Base-by-base conservation (phyloP, 495 filamentous ascomycete species). In the Halenospora varia region DNA sequence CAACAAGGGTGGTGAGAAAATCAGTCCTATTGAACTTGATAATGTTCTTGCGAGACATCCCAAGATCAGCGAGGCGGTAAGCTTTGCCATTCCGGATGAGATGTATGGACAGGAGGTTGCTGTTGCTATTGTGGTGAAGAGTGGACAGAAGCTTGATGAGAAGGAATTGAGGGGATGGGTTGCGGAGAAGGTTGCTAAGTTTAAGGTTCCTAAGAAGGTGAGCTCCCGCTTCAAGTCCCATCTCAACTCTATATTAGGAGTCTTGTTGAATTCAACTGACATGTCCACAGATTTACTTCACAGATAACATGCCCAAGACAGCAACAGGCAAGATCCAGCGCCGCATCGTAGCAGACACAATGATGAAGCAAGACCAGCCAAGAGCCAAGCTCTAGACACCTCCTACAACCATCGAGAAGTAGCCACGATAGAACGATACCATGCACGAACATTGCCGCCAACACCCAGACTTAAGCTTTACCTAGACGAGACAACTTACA, bases 301-400 rank as follows among this genome's bases (percentile, higher is more conserved):
- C 87, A 4, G 76, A 88, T 52, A 71, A 82, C 55, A 92, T 94
- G 82, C 89, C 89, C 35, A 93, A 93, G 75, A 95, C 90, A 20
- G 88, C 89, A n/a, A 95, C 89, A 8, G 89, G 90, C 24, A 95
- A 93, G 75, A 84, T 93, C 51, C 90, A 93, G 71, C 73, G 89
- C 53, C 78, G 88, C 26, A 86, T 89, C 59, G 88, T 93, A 10
- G 89, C 90, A 3, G 86, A 92, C 70, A 77, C 79, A 13, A 92
- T 94, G 64, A 23, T 59, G 51, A 62, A 64, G 45, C 56, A 65
- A 42, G 63, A 61, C 23, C 47, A 26, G 54, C 62, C 57, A 26
- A 68, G 59, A 44, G 59, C 62, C 18, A 68, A 63, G 35, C 51
- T 65, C 11, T 65, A 59, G 39, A 50, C 10, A 24, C 4, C n/a